Evolutionary conservation across 352 stramenopile genomes (phyloP), one percentile per base, ranked within the genome.

Genomic region (Phytophthora ramorum): DNA sequence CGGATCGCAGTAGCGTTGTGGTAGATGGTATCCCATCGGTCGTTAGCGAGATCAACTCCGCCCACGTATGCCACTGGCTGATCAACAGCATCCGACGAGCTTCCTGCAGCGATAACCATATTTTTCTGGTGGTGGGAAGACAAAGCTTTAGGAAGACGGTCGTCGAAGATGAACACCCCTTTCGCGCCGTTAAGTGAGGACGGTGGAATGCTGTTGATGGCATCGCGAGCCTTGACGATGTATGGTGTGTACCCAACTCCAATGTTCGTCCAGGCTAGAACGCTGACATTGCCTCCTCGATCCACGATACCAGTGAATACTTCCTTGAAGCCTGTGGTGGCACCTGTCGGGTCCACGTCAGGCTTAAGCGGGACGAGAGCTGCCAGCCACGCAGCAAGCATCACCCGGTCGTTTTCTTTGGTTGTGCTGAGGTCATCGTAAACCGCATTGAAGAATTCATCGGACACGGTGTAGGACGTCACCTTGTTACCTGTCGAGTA

Each of bases 1-100:
- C 80, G 68, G 17, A 89, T 58, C 9, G 51, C 55, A 17, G 78
- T 60, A 24, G 67, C 46, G 55, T 90, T 69, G 54, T 90, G 81
- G 14, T 61, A 65, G 19, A 75, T 66, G 8, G 76, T 86, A 49
- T 90, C 77, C 79, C 79, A 90, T 24, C 81, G 81, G 43, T 89
- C 70, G 24, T 65, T 62, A 10, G 66, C 75, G 10, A 86, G 65
- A 50, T 89, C 81, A 14, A 86, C 61, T 14, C 79, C 81, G 3
- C 79, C 77, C 1, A 86, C 66, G 57, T 80, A 89, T 16, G 79
- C 79, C 8, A 76, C 60, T n/a, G 67, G 50, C 1, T 66, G 50
- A 5, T 66, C 53, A 8, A 49, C 8, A 5, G 43, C 28, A 22
- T 69, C 41, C 3, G 44, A 50, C 0, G 48, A 52, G 16, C 30